phyloP scores from a whole-genome alignment of 1,139 yeast genomes.

The Entelexis paramagnoliae region DNA sequence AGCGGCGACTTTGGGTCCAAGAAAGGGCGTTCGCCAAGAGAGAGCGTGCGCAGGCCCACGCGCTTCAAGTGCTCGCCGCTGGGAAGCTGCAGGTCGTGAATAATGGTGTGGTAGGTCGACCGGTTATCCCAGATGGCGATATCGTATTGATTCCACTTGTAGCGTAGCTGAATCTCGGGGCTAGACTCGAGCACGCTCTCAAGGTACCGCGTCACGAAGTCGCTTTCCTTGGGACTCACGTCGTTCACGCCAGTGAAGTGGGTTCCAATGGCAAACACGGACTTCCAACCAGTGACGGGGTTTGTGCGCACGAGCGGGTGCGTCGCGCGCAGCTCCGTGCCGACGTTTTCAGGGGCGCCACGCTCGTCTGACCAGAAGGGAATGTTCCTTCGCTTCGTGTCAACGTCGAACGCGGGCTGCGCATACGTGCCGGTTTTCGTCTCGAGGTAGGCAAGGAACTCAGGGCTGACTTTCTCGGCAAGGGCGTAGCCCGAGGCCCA shows the following conservation, averaged over 20 bases:
- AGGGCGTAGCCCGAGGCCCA: constrained; percentile 12
- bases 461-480: constrained; percentile 10
- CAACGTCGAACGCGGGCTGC: neutral
- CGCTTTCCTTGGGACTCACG: constrained; percentile 32
- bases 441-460: constrained; percentile 7
- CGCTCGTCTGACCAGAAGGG: constrained; percentile 10
- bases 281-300: constrained; percentile 42
- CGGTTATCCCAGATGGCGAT: constrained; percentile 38
- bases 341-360: constrained; percentile 11
- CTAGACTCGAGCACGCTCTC: constrained; percentile 33
- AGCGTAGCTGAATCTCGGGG: constrained; percentile 36
- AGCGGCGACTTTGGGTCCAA: constrained; percentile 9
- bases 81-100: constrained; percentile 10
- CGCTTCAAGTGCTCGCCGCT: constrained; percentile 3
- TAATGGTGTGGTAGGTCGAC: constrained; percentile 28
- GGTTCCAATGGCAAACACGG: constrained; percentile 35
- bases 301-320: constrained; percentile 40
- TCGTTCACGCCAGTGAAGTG: constrained; percentile 36
- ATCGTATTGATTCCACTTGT: constrained; percentile 46
- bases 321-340: constrained; percentile 28
- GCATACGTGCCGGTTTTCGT: constrained; percentile 1
- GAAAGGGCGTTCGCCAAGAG: constrained; percentile 11
- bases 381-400: neutral
- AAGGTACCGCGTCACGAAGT: constrained; percentile 34
- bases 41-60: constrained; percentile 9